Percentiles rank a stretch among this genome's conserved stretches.
Evolutionary conservation across 257 asterid genomes (phyloP).

Genomic region (Leonotis leonurus): DNA sequence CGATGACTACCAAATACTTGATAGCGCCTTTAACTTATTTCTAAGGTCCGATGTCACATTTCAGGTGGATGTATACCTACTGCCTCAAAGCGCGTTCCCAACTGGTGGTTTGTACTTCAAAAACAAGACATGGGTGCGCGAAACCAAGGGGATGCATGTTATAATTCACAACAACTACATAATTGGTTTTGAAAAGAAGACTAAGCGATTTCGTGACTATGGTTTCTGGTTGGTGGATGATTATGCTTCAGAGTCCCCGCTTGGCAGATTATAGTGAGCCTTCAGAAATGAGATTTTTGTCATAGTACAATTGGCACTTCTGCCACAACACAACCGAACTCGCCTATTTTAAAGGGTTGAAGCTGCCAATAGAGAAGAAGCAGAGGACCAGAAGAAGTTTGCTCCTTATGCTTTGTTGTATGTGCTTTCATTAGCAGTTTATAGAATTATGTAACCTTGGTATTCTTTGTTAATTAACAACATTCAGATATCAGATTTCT

Average conservation of each 20-base stretch:
- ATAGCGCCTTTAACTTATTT: slow-evolving; percentile 7
- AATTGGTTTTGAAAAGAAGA: slow-evolving; percentile 86
- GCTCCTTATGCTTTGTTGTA: slow-evolving; percentile 1
- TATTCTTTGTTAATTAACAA: slow-evolving; percentile 11
- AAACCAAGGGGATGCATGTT: slow-evolving; percentile 84
- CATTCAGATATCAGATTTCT: neutral
- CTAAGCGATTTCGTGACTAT: slow-evolving; percentile 66
- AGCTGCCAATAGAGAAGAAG: slow-evolving; percentile 3
- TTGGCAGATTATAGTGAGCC: slow-evolving; percentile 49
- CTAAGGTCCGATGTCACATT: slow-evolving; percentile 7
- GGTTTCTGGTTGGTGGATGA: slow-evolving; percentile 92
- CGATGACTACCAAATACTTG: neutral
- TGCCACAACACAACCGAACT: neutral
- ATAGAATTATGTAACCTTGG: neutral
- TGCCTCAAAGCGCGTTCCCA: slow-evolving; percentile 90
- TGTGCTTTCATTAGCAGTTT: slow-evolving; percentile 7
- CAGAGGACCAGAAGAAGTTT: neutral
- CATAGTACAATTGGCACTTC: neutral
- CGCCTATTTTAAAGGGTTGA: neutral
- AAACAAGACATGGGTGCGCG: slow-evolving; percentile 86
- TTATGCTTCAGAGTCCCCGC: slow-evolving; percentile 73
- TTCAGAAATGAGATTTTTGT: neutral
- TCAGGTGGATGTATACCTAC: slow-evolving; percentile 89
- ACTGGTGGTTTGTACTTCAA: slow-evolving; percentile 95
- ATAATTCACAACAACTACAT: slow-evolving; percentile 90